Conservation (phyloP, 306 rosid genomes). For the Urtica urens region DNA sequence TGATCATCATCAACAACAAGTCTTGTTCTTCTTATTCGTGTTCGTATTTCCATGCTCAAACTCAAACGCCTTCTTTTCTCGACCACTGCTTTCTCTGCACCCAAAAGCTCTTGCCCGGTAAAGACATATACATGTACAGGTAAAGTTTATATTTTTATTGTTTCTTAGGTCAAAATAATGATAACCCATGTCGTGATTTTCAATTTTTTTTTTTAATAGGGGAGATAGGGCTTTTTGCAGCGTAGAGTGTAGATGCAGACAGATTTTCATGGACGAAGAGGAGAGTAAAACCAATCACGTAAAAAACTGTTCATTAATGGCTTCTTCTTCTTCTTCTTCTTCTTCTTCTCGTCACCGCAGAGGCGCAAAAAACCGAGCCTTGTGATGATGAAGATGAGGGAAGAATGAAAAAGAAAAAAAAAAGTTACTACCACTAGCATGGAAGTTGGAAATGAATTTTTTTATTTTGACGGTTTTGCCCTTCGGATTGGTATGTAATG, state of each 20-base stretch:
- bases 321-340: conserved; percentile 32
- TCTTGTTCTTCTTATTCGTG: conserved; percentile 6
- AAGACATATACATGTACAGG: conserved; percentile 98
- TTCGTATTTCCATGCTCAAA: background rate
- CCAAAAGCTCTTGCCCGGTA: conserved; percentile 57
- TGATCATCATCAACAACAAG: conserved; percentile 21
- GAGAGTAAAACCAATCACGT: conserved; percentile 34
- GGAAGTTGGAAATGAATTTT: conserved; percentile 1
- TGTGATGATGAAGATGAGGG: background rate
- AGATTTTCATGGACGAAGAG: conserved; percentile 78
- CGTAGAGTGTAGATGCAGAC: conserved; percentile 85
- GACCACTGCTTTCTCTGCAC: conserved; percentile 66
- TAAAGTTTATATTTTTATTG: conserved; percentile 17
- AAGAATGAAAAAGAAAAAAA: background rate
- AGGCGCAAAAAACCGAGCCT: conserved; percentile 27
- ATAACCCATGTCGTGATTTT: background rate
- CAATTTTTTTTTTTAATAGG: conserved; percentile 24
- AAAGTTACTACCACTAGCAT: background rate
- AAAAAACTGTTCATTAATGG: conserved; percentile 38
- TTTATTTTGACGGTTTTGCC: conserved; percentile 24
- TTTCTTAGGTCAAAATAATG: background rate
- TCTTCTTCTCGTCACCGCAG: conserved; percentile 26
- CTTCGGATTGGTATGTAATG: conserved; percentile 23
- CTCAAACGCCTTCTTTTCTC: conserved; percentile 35
- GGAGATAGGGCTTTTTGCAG: conserved; percentile 90